These are phyloP conservation scores for Hebeloma cylindrosporum DNA, from an alignment of 768 basidiomycete genomes.

Conservation along the genomic window DNA sequence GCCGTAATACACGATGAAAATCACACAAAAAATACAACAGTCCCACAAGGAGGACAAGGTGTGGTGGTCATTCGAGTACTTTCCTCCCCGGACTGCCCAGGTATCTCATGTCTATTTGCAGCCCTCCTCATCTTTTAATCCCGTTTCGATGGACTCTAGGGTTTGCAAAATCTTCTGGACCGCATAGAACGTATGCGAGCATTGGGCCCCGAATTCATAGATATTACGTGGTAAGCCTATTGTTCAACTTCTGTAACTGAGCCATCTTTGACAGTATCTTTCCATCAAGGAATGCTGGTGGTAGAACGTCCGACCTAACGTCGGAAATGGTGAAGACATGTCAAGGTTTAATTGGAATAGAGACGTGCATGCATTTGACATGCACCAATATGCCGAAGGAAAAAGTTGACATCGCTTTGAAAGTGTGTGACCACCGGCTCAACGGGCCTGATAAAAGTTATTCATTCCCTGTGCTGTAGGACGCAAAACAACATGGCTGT, in stretches of 20 bases:
- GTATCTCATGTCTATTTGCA: slow-evolving; percentile 37
- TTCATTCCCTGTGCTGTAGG: slow-evolving; percentile 43
- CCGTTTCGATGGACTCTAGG: slow-evolving; percentile 48
- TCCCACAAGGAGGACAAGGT: slow-evolving; percentile 81
- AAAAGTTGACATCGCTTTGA: slow-evolving; percentile 89
- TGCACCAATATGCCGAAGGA: slow-evolving; percentile 98
- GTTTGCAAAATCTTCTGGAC: slow-evolving; percentile 93
- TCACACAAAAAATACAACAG: slow-evolving; percentile 89
- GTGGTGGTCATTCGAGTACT: slow-evolving; percentile 99
- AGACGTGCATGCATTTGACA: slow-evolving; percentile 98
- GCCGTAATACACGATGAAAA: slow-evolving; percentile 66
- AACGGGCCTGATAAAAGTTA: neutral
- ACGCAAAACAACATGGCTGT: slow-evolving; percentile 87
- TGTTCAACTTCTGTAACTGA: slow-evolving; percentile 1
- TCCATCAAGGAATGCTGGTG: slow-evolving; percentile 85
- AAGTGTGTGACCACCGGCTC: slow-evolving; percentile 49
- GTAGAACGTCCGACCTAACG: slow-evolving; percentile 91
- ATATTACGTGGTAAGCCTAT: slow-evolving; percentile 84
- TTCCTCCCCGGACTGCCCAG: slow-evolving; percentile 94
- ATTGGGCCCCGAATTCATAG: slow-evolving; percentile 95
- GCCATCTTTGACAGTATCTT: slow-evolving; percentile 1
- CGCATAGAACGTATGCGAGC: slow-evolving; percentile 98
- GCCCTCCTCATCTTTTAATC: neutral
- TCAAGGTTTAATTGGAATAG: slow-evolving; percentile 88
- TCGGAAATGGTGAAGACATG: slow-evolving; percentile 94